These are phyloP conservation scores for Claviceps sp. DNA, from an alignment of 2,329 filamentous ascomycete genomes.

Conservation along the genomic window DNA sequence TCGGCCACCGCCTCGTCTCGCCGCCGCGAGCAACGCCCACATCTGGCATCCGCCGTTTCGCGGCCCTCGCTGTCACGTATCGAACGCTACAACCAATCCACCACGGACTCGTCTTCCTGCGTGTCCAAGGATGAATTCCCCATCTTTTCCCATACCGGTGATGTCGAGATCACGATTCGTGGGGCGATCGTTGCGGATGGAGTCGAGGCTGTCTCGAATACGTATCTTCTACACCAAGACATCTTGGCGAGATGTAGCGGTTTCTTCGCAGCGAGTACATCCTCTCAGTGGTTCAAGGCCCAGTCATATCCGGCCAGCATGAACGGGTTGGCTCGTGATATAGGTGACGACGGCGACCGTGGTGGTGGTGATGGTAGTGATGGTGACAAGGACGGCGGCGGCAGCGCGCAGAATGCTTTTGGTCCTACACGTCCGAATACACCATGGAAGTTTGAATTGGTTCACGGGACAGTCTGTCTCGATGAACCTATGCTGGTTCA, in stretches of 20 bases:
- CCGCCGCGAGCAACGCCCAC: slow-evolving; percentile 1
- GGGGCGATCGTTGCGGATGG: slow-evolving; percentile 40
- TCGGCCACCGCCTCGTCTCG: slow-evolving; percentile 24
- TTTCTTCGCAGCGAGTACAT: slow-evolving; percentile 82
- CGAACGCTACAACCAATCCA: slow-evolving; percentile 69
- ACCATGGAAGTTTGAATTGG: slow-evolving; percentile 79
- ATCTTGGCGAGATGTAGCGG: slow-evolving; percentile 83
- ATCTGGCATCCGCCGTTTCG: slow-evolving; percentile 40
- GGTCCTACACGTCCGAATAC: slow-evolving; percentile 21
- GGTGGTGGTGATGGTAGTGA: neutral
- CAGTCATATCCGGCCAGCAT: slow-evolving; percentile 17
- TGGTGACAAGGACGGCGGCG: neutral
- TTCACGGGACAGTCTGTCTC: slow-evolving; percentile 55
- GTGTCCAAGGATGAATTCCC: slow-evolving; percentile 82
- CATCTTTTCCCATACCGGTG: slow-evolving; percentile 70
- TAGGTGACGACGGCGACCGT: neutral
- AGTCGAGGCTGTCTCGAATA: slow-evolving; percentile 45
- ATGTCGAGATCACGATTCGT: slow-evolving; percentile 77
- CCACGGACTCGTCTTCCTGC: slow-evolving; percentile 57
- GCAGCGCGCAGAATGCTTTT: neutral
- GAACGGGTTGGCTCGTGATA: slow-evolving; percentile 33
- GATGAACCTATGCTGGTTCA: slow-evolving; percentile 84
- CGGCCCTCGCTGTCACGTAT: slow-evolving; percentile 43
- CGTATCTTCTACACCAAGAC: slow-evolving; percentile 76
- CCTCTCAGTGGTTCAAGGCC: slow-evolving; percentile 52